Conservation (phyloP, 2,329 filamentous ascomycete species). For the Cercospora sp. region DNA sequence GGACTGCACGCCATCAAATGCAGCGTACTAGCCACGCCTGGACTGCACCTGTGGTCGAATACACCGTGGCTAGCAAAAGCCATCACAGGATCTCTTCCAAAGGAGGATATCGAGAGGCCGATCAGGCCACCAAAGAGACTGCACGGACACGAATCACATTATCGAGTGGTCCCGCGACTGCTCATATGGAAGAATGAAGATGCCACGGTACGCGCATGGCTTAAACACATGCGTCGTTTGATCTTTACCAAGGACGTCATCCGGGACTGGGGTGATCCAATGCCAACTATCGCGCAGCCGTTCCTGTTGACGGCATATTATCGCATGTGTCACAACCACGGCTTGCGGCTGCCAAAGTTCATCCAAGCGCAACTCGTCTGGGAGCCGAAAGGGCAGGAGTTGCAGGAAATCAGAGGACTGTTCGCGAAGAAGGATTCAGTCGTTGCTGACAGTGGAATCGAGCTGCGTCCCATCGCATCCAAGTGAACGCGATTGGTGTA, state of each 20-base stretch:
- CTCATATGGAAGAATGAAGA: constrained; percentile 35
- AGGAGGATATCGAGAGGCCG: constrained; percentile 23
- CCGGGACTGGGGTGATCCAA: constrained; percentile 31
- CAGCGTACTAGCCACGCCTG: constrained; percentile 35
- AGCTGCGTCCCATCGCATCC: neutral
- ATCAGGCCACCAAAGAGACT: constrained; percentile 21
- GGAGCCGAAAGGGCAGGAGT: constrained; percentile 17
- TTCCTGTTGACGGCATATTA: constrained; percentile 38
- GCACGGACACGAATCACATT: constrained; percentile 16
- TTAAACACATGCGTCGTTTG: constrained; percentile 34
- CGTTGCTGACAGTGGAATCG: constrained; percentile 7
- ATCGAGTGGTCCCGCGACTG: constrained; percentile 23
- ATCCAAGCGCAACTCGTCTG: constrained; percentile 24
- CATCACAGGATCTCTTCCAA: constrained; percentile 19
- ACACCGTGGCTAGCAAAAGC: constrained; percentile 26
- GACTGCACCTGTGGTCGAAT: constrained; percentile 35
- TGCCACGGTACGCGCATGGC: constrained; percentile 25
- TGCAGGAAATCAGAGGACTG: constrained; percentile 11
- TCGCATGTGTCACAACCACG: constrained; percentile 14
- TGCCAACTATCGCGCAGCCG: constrained; percentile 35
- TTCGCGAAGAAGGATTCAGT: constrained; percentile 5
- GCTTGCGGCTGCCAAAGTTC: constrained; percentile 17
- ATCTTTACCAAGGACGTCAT: constrained; percentile 36
- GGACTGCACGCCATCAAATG: constrained; percentile 36
- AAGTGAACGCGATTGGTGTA: neutral